phyloP scores from a whole-genome alignment of 495 filamentous ascomycete genomes.

The Podospora bellae-mahoneyi region DNA sequence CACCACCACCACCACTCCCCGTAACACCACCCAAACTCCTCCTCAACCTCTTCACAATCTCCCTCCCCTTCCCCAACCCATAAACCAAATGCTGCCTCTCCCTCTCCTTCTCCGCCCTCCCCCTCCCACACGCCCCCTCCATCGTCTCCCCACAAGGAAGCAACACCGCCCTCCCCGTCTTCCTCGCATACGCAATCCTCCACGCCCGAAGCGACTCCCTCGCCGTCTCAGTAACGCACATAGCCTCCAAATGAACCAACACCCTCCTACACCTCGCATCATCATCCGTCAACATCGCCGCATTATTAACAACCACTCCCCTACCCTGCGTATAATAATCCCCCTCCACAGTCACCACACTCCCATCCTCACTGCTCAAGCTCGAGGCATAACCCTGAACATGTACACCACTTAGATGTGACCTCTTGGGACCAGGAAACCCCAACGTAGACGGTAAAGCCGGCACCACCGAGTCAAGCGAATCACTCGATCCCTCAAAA shows the following conservation, averaged over 20 bases:
- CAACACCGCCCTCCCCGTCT: conserved; percentile 20
- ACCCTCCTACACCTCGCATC: conserved; percentile 45
- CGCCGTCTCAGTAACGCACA: conserved; percentile 51
- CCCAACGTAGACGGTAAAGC: background rate
- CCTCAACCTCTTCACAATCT: conserved; percentile 15
- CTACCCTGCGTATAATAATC: background rate
- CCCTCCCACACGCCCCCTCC: background rate
- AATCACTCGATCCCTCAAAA: background rate
- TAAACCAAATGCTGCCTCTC: background rate
- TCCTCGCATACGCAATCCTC: conserved; percentile 44
- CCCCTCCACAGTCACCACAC: background rate
- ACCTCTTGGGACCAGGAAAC: background rate
- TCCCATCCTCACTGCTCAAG: background rate
- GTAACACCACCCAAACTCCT: conserved; percentile 6
- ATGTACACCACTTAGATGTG: background rate
- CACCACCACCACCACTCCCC: background rate
- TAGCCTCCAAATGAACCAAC: conserved; percentile 44
- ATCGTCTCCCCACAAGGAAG: conserved; percentile 32
- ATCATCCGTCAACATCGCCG: conserved; percentile 34
- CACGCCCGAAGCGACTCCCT: conserved; percentile 45
- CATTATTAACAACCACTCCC: background rate
- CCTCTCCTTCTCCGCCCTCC: background rate
- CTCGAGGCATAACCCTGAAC: background rate
- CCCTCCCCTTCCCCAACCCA: conserved; percentile 6
- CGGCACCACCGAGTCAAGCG: too few species aligned